Conservation (phyloP, 345 rosid genomes). For the Erodium maritimum region DNA sequence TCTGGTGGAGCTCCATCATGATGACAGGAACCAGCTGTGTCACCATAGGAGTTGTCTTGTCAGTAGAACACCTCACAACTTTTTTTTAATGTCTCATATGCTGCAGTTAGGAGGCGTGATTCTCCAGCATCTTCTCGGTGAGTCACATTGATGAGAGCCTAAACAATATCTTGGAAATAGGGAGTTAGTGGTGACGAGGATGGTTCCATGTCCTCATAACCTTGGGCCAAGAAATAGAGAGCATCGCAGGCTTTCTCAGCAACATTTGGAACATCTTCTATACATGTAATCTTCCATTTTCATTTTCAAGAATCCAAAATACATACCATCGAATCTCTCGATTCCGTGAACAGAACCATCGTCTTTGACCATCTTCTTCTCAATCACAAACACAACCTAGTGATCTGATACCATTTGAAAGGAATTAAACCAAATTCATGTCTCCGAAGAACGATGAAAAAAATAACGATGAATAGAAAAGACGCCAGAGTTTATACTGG, state of each 20-base stretch:
- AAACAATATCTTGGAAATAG: constrained; percentile 32
- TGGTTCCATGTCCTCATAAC: constrained; percentile 46
- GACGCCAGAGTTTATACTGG: no score
- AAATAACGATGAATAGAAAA: no score
- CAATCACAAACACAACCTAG: no score
- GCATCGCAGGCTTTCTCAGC: constrained; percentile 74
- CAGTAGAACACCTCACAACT: constrained; percentile 58
- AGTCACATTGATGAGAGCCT: constrained; percentile 26
- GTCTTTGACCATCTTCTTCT: no score
- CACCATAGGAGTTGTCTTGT: constrained; percentile 25
- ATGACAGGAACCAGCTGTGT: constrained; percentile 23
- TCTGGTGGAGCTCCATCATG: constrained; percentile 27
- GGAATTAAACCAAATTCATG: no score
- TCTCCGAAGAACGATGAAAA: no score
- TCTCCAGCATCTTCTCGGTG: constrained; percentile 58
- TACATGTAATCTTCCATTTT: constrained; percentile 50
- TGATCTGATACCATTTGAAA: no score
- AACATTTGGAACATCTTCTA: constrained; percentile 66
- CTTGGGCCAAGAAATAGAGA: constrained; percentile 59
- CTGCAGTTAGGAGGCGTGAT: constrained; percentile 61
- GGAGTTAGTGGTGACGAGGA: constrained; percentile 25
- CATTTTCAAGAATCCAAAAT: no score
- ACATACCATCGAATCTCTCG: no score
- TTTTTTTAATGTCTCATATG: constrained; percentile 63
- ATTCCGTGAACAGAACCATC: no score